Evolutionary conservation across 192 early-diverging fungal genomes (phyloP).

Genomic region (Obelidium mucronatum): DNA sequence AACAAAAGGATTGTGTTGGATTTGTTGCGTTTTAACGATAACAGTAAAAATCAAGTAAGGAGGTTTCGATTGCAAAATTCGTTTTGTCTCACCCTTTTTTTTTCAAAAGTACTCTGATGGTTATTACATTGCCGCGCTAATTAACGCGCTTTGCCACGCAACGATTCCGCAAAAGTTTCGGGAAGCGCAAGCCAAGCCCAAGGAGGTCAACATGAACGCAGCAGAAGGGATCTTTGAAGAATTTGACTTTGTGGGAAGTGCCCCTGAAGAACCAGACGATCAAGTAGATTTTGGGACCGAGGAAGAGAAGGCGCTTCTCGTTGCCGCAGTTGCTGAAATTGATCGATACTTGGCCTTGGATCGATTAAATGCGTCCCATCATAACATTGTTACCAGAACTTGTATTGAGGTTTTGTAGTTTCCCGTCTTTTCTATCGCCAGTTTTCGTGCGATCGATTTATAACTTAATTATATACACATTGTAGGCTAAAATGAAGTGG

Average conservation of each 20-base stretch:
- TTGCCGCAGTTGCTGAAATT: constrained; percentile 71
- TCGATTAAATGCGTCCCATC: constrained; percentile 82
- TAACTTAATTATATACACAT: not conserved
- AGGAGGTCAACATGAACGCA: constrained; percentile 1
- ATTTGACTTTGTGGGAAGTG: constrained; percentile 32
- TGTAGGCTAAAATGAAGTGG: constrained; percentile 65
- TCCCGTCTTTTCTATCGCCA: not conserved
- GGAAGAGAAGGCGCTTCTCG: constrained; percentile 55
- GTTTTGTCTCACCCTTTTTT: not conserved
- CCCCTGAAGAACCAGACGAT: constrained; percentile 8
- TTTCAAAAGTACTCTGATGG: constrained; percentile 74
- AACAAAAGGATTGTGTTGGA: constrained; percentile 75
- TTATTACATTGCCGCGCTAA: constrained; percentile 78
- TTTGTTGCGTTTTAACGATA: constrained; percentile 92
- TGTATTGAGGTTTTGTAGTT: constrained; percentile 72
- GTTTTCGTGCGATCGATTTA: not conserved
- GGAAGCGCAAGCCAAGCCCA: constrained; percentile 10
- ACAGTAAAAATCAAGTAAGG: constrained; percentile 78
- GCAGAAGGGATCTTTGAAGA: constrained; percentile 45
- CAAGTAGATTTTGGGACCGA: constrained; percentile 29
- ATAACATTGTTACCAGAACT: constrained; percentile 82
- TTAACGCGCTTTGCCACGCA: constrained; percentile 71
- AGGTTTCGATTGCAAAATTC: not conserved
- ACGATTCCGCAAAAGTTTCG: constrained; percentile 26
- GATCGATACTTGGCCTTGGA: constrained; percentile 82